Evolutionary conservation across 169 alveolate species (phyloP).

Genomic region (Toxoplasma gondii): DNA sequence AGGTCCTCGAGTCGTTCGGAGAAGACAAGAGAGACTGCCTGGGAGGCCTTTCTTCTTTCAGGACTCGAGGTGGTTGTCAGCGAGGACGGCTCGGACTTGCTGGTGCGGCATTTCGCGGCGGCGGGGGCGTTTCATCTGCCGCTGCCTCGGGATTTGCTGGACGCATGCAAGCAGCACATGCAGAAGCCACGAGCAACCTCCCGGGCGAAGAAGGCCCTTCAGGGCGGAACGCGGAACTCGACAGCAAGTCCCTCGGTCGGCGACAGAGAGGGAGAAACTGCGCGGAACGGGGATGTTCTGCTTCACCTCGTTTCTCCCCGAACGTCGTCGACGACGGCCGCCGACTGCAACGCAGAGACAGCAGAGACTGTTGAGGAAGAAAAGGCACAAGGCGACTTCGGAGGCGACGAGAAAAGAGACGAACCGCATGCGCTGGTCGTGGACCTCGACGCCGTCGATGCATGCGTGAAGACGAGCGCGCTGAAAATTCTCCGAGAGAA

Average conservation of each 20-base stretch:
- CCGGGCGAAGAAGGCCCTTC: no score
- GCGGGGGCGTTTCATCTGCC: conserved; percentile 13
- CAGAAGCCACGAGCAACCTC: not conserved
- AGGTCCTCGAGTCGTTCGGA: not conserved
- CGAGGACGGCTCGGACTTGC: not conserved
- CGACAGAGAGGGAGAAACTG: not conserved
- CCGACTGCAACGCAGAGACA: no score
- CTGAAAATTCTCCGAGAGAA: conserved; percentile 9
- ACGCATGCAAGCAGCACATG: not conserved
- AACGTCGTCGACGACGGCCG: no score
- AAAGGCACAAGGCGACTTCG: not conserved
- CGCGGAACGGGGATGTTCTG: not conserved
- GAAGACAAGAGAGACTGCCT: not conserved
- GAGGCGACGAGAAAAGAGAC: not conserved
- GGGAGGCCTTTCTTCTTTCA: not conserved
- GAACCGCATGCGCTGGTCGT: not conserved
- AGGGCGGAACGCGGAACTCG: not conserved
- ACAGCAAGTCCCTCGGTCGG: not conserved
- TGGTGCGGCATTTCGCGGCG: not conserved
- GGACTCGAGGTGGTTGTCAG: not conserved
- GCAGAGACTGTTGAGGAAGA: no score
- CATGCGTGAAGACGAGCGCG: conserved; percentile 27
- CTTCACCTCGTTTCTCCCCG: not conserved
- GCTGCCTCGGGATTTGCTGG: conserved; percentile 12
- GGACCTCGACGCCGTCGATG: not conserved